Evolutionary conservation across 257 asterid genomes (phyloP).

Genomic region (Verbascum thapsus): DNA sequence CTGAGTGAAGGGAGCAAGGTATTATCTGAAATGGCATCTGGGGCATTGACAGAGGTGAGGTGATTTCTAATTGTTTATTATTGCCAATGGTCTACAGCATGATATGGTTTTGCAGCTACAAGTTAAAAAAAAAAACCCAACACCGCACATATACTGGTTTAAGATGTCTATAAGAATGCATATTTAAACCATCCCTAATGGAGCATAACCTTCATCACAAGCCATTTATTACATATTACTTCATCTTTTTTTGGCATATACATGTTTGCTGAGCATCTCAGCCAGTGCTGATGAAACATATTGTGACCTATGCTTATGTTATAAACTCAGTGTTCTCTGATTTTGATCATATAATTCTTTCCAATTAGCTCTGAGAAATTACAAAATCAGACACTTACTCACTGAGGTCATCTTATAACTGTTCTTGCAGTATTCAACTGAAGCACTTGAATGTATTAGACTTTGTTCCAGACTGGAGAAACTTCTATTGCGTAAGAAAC

Average conservation of each 20-base stretch:
- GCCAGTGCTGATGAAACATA: too few relatives aligned
- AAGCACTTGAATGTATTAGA: conserved; percentile 54
- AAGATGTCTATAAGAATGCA: conserved; percentile 13
- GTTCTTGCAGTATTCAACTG: conserved; percentile 61
- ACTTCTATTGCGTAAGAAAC: conserved; percentile 62
- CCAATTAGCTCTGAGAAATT: conserved; percentile 16
- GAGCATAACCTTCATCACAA: conserved; percentile 11
- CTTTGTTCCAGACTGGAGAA: conserved; percentile 71
- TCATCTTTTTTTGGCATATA: background rate
- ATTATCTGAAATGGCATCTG: conserved; percentile 42
- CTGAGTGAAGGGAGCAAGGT: conserved; percentile 39
- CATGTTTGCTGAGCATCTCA: too few relatives aligned
- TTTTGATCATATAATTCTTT: conserved; percentile 21
- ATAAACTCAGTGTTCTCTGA: background rate
- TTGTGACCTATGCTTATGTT: background rate
- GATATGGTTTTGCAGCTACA: conserved; percentile 12
- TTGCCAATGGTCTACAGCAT: background rate
- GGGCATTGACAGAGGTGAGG: conserved; percentile 65
- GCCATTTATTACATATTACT: background rate
- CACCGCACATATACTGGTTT: conserved; percentile 5
- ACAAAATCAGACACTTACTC: conserved; percentile 14
- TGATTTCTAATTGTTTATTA: conserved; percentile 19
- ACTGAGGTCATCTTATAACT: conserved; percentile 21
- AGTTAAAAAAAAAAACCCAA: conserved; percentile 4
- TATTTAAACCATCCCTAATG: conserved; percentile 9